Evolutionary conservation across 2,329 filamentous ascomycete genomes (phyloP).

Genomic region (Talaromyces albobiverticillius): DNA sequence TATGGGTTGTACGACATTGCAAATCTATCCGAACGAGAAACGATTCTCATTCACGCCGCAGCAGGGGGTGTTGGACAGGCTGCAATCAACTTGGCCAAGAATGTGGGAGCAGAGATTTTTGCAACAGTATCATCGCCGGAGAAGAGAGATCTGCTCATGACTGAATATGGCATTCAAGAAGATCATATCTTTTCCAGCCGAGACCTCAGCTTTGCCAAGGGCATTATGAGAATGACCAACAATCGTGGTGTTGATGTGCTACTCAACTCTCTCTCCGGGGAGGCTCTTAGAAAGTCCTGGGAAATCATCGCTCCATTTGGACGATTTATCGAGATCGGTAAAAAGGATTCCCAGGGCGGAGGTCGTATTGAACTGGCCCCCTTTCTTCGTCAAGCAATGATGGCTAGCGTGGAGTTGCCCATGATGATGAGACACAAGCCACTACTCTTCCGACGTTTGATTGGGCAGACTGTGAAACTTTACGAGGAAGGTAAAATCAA

Average conservation of each 20-base stretch:
- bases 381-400: constrained; percentile 18
- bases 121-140: constrained; percentile 21
- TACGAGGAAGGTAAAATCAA: constrained; percentile 19
- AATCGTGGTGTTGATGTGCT: constrained; percentile 21
- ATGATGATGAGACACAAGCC: constrained; percentile 17
- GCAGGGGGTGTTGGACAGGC: constrained; percentile 25
- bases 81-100: constrained; percentile 20
- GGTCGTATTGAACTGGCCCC: constrained; percentile 16
- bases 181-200: constrained; percentile 24
- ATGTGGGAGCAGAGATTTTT: constrained; percentile 23
- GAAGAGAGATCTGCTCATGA: constrained; percentile 21
- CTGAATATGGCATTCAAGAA: constrained; percentile 20
- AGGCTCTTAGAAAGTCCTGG: constrained; percentile 18
- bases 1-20: constrained; percentile 20
- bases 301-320: constrained; percentile 20
- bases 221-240: constrained; percentile 20
- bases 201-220: constrained; percentile 20
- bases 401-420: constrained; percentile 19
- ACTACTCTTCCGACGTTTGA: constrained; percentile 14
- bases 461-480: constrained; percentile 17
- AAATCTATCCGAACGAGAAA: constrained; percentile 17
- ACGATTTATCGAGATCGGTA: constrained; percentile 21
- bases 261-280: constrained; percentile 18
- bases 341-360: constrained; percentile 16
- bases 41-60: constrained; percentile 25